These are phyloP conservation scores for Penicillium ochrochloron DNA, from an alignment of 495 filamentous ascomycete genomes.

Conservation along the genomic window DNA sequence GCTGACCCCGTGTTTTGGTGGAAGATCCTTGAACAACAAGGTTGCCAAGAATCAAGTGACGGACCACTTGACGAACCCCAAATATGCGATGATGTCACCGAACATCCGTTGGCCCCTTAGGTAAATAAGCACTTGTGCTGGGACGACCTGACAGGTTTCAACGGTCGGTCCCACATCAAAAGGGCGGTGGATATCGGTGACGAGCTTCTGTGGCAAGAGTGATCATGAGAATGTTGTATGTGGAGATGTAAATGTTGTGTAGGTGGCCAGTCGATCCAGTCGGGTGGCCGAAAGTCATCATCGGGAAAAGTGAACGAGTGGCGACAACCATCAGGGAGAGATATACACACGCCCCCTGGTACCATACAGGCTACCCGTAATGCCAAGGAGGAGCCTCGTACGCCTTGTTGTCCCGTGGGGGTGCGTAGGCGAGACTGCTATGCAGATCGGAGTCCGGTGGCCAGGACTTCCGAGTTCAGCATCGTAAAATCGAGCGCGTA, in stretches of 20 bases:
- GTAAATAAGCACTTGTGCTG: conserved; percentile 26
- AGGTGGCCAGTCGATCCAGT: conserved; percentile 31
- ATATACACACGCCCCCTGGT: neutral
- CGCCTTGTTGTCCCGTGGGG: neutral
- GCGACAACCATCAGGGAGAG: conserved; percentile 21
- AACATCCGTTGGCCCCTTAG: conserved; percentile 27
- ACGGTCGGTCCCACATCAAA: conserved; percentile 16
- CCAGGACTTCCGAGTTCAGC: neutral
- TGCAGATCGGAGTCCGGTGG: conserved; percentile 5
- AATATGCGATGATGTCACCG: conserved; percentile 41
- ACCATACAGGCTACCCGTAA: neutral
- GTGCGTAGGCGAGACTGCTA: neutral
- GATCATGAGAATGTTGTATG: neutral
- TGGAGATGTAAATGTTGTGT: neutral
- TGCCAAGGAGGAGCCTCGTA: conserved; percentile 1
- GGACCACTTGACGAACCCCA: conserved; percentile 27
- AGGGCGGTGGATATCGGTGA: conserved; percentile 22
- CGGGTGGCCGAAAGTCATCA: conserved; percentile 26
- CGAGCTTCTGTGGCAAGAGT: conserved; percentile 18
- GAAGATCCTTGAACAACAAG: conserved; percentile 22
- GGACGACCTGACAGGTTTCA: conserved; percentile 14
- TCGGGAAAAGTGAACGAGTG: conserved; percentile 18
- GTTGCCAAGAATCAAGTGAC: conserved; percentile 36
- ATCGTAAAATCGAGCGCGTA: neutral
- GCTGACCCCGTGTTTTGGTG: conserved; percentile 10